These are phyloP conservation scores for Hygrophorus pudorinus DNA, from an alignment of 768 basidiomycete genomes.

Conservation along the genomic window DNA sequence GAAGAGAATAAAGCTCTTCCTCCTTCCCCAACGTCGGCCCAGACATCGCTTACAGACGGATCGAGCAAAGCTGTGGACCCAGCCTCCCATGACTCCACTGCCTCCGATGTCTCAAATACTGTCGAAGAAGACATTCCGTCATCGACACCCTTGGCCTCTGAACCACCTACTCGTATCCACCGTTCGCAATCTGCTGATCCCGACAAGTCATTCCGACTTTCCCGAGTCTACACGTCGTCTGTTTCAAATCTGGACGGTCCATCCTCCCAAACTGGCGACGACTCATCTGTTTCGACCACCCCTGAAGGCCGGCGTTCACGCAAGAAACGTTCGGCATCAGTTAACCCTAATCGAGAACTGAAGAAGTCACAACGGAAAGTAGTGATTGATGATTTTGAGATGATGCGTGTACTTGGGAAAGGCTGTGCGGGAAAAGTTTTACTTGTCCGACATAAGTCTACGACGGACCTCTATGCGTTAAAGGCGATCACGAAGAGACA, in stretches of 20 bases:
- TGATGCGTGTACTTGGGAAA: constrained; percentile 93
- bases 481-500: constrained; percentile 98
- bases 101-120: background rate
- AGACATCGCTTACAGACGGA: no score
- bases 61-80: no score
- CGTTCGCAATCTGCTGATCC: constrained; percentile 81
- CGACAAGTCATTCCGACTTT: constrained; percentile 46
- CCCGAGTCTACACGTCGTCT: constrained; percentile 50
- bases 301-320: constrained; percentile 27
- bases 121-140: constrained; percentile 2
- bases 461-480: constrained; percentile 73
- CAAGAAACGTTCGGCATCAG: constrained; percentile 41
- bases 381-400: constrained; percentile 86
- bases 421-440: constrained; percentile 97
- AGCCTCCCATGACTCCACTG: background rate
- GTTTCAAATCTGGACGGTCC: constrained; percentile 35
- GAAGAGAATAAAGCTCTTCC: no score
- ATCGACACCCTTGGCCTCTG: constrained; percentile 29
- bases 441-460: constrained; percentile 73
- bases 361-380: constrained; percentile 65
- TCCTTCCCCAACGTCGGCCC: no score
- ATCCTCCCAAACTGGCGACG: constrained; percentile 59
- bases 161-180: constrained; percentile 37
- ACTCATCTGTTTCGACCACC: constrained; percentile 60
- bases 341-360: constrained; percentile 36